Percentiles rank a stretch among this genome's conserved stretches.
phyloP scores from a whole-genome alignment of 179 eudicot genomes.

The Heliamphora pulchella region DNA sequence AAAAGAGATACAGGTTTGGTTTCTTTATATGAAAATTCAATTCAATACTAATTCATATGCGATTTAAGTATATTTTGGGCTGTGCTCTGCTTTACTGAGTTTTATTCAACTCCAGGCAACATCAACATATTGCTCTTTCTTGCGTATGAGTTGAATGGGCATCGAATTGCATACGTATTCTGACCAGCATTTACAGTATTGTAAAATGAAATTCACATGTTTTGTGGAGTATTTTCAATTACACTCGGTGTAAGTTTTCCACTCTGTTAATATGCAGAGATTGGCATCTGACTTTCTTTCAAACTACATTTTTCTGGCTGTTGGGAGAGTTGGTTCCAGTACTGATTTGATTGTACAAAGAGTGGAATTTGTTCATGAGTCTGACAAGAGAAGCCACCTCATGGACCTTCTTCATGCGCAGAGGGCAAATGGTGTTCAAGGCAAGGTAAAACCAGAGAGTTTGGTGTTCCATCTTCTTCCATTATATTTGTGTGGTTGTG shows the following conservation, averaged over 20 bases:
- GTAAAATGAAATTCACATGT: background rate
- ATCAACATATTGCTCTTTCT: too few relatives aligned
- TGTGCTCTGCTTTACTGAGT: too few relatives aligned
- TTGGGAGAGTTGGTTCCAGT: slow-evolving; percentile 5
- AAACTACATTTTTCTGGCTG: slow-evolving; percentile 4
- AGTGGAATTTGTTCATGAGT: slow-evolving; percentile 1
- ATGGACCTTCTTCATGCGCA: slow-evolving; percentile 10
- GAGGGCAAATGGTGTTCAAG: background rate
- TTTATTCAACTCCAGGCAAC: too few relatives aligned
- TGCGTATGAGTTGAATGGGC: too few relatives aligned
- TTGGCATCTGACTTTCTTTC: slow-evolving; percentile 5
- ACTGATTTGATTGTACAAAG: slow-evolving; percentile 6
- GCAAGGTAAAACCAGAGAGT: background rate
- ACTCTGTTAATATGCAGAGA: background rate
- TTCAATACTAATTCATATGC: background rate
- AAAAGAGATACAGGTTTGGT: slow-evolving; percentile 51
- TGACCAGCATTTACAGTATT: background rate
- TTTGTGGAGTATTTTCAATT: background rate
- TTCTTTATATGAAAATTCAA: background rate
- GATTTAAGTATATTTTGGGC: too few relatives aligned
- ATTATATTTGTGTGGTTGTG: background rate
- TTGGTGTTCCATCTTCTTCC: background rate
- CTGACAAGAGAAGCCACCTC: slow-evolving; percentile 10
- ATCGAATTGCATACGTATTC: background rate
- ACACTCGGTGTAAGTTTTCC: background rate